Evolutionary conservation across 140 eudicot genomes (phyloP).

Genomic region (Eryngium alpinum): DNA sequence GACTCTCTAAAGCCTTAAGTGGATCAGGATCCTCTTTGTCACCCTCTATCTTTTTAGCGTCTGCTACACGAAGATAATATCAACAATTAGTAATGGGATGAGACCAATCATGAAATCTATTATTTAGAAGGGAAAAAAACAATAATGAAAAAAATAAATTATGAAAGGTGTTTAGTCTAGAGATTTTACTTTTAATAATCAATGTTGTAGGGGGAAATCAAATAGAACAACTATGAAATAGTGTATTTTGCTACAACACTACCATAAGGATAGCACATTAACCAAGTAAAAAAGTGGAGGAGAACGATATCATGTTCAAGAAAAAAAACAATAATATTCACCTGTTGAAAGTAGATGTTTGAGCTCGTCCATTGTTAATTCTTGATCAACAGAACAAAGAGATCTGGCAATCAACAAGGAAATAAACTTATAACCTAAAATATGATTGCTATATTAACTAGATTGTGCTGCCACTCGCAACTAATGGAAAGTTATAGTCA

Average conservation of each 20-base stretch:
- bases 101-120: background rate
- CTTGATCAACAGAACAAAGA: slow-evolving; percentile 40
- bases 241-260: background rate
- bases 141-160: too few species aligned
- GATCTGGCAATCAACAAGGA: slow-evolving; percentile 40
- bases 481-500: background rate
- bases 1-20: slow-evolving; percentile 39
- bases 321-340: slow-evolving; percentile 33
- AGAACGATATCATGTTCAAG: background rate
- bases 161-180: background rate
- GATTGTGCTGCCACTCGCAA: background rate
- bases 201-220: background rate
- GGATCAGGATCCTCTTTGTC: slow-evolving; percentile 28
- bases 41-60: slow-evolving; percentile 25
- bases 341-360: slow-evolving; percentile 29
- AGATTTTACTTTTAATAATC: background rate
- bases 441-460: background rate
- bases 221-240: background rate
- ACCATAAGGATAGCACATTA: background rate
- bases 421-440: background rate
- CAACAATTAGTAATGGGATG: background rate
- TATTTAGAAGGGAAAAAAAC: too few species aligned
- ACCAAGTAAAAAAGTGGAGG: background rate
- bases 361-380: slow-evolving; percentile 42
- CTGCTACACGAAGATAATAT: slow-evolving; percentile 24